Evolutionary conservation across 306 rosid species (phyloP).

Genomic region (Styphnolobium japonicum): DNA sequence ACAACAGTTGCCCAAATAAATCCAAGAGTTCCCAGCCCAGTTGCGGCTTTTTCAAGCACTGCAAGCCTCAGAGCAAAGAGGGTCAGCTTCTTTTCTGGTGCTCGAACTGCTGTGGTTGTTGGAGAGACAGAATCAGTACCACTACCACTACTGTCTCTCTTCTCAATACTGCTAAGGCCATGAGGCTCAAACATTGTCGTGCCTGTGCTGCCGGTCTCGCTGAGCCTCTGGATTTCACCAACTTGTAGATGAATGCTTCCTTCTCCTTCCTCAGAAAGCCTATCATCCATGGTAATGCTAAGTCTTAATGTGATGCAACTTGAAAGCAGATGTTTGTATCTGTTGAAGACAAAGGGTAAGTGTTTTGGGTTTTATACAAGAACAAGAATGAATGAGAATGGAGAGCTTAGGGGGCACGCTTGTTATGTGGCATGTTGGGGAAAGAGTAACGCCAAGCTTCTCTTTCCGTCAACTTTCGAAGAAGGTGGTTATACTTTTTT

Average conservation of each 20-base stretch:
- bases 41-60: conserved; percentile 84
- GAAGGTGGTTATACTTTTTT: conserved; percentile 33
- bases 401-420: conserved; percentile 59
- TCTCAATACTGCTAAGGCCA: conserved; percentile 27
- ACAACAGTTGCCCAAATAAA: conserved; percentile 97
- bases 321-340: not conserved
- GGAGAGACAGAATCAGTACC: conserved; percentile 11
- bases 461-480: conserved; percentile 20
- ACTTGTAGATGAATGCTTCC: conserved; percentile 51
- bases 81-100: conserved; percentile 86
- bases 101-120: conserved; percentile 31
- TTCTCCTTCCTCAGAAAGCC: conserved; percentile 35
- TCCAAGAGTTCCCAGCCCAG: conserved; percentile 87
- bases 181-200: conserved; percentile 58
- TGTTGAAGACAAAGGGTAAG: not conserved
- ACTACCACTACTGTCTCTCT: conserved; percentile 44
- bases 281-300: conserved; percentile 40
- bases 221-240: conserved; percentile 39
- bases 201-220: conserved; percentile 42
- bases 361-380: not conserved
- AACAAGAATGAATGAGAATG: not conserved
- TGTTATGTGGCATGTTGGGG: conserved; percentile 29
- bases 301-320: not conserved
- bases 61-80: conserved; percentile 86
- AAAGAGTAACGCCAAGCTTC: conserved; percentile 48